These are phyloP conservation scores for Taiwanofungus camphoratus DNA, from an alignment of 1,284 basidiomycete species.

Conservation along the genomic window DNA sequence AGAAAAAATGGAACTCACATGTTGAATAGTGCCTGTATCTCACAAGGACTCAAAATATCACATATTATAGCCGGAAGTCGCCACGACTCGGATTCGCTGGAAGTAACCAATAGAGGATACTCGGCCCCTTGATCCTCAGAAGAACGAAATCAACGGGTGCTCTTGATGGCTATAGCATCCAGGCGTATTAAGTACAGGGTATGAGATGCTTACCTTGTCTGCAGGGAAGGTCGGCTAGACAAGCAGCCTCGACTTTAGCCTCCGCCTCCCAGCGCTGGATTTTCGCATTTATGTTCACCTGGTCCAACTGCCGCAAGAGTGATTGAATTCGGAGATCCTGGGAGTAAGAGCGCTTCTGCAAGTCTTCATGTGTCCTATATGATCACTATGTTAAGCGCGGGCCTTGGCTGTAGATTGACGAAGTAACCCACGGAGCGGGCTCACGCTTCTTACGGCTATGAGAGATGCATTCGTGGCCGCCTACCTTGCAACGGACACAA, in stretches of 20 bases:
- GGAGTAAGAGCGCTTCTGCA: conserved; percentile 40
- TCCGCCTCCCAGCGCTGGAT: conserved; percentile 37
- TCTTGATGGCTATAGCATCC: too few species aligned
- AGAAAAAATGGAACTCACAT: too few species aligned
- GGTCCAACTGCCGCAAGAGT: conserved; percentile 43
- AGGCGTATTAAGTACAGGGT: too few species aligned
- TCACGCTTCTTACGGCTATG: conserved; percentile 51
- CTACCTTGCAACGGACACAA: conserved; percentile 42
- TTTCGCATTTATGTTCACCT: conserved; percentile 35
- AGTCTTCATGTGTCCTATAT: conserved; percentile 53
- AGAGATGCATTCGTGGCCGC: conserved; percentile 43
- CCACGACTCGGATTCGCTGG: too few species aligned
- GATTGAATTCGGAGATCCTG: conserved; percentile 45
- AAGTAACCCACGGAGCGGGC: conserved; percentile 43
- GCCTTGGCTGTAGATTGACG: too few species aligned
- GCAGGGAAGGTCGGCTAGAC: too few species aligned
- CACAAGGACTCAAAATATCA: conserved; percentile 43
- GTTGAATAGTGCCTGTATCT: conserved; percentile 53
- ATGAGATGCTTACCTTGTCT: too few species aligned
- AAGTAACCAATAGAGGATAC: too few species aligned
- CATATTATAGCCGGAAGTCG: too few species aligned
- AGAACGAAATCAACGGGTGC: too few species aligned
- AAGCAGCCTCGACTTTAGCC: conserved; percentile 12
- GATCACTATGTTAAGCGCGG: too few species aligned
- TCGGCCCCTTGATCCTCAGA: too few species aligned